A percentile compares a stretch with the other conserved stretches of the same genome.
Conservation (phyloP, 2,329 filamentous ascomycete species). For the Calonectria naviculata region DNA sequence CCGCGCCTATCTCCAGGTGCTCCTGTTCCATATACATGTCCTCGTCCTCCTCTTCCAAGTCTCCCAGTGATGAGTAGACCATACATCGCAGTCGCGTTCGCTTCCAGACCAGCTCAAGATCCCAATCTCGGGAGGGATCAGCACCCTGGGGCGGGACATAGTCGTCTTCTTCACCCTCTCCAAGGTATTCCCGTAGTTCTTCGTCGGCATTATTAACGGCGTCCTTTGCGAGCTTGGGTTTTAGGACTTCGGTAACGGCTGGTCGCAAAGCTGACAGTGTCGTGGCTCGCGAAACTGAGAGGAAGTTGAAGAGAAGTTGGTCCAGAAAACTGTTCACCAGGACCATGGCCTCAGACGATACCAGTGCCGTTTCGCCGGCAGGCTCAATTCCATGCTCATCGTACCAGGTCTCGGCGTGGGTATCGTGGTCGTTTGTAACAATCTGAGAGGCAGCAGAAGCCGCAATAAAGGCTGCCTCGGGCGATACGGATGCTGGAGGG, state of each 20-base stretch:
- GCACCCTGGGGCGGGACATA: slow-evolving; percentile 65
- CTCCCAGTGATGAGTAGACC: slow-evolving; percentile 96
- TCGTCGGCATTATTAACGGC: slow-evolving; percentile 86
- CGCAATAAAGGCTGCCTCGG: slow-evolving; percentile 88
- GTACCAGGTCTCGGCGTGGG: slow-evolving; percentile 75
- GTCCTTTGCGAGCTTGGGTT: slow-evolving; percentile 87
- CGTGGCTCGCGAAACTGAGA: slow-evolving; percentile 84
- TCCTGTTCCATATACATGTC: slow-evolving; percentile 88
- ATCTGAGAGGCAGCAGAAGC: slow-evolving; percentile 90
- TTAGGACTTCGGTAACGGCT: slow-evolving; percentile 87
- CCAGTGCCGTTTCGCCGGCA: slow-evolving; percentile 75
- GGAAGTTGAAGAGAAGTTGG: slow-evolving; percentile 89
- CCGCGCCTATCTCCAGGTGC: slow-evolving; percentile 69
- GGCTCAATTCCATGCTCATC: slow-evolving; percentile 75
- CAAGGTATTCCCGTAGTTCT: slow-evolving; percentile 88
- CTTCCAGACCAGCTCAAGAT: slow-evolving; percentile 95
- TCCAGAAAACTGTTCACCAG: slow-evolving; percentile 94
- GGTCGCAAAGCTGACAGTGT: slow-evolving; percentile 80
- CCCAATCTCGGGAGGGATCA: slow-evolving; percentile 72
- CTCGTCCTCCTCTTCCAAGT: slow-evolving; percentile 98
- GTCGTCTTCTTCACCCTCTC: slow-evolving; percentile 81
- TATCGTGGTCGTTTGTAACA: slow-evolving; percentile 88
- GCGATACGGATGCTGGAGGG: slow-evolving; percentile 76
- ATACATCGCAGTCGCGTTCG: slow-evolving; percentile 92
- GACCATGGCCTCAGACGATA: slow-evolving; percentile 78